Percentiles rank a stretch among this genome's conserved stretches.
These are phyloP conservation scores for Coniochaeta sp. DNA, from an alignment of 2,329 filamentous ascomycete genomes.

Conservation along the genomic window DNA sequence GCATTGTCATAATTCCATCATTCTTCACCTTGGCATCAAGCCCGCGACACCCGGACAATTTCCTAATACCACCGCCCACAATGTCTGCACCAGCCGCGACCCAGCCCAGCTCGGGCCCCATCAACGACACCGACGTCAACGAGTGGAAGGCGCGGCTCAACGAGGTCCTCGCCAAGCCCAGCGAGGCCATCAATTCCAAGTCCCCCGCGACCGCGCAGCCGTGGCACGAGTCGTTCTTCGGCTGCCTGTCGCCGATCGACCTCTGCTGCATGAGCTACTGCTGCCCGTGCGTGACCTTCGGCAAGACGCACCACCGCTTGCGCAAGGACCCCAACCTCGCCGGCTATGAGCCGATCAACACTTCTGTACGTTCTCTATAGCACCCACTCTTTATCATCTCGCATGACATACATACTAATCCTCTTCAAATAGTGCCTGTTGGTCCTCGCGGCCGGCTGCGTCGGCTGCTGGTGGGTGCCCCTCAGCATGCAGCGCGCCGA, in stretches of 20 bases:
- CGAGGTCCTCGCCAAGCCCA: conserved; percentile 31
- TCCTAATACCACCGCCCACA: background rate
- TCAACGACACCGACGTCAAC: conserved; percentile 34
- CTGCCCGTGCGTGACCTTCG: conserved; percentile 39
- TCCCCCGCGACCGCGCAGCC: conserved; percentile 28
- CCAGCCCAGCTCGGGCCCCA: conserved; percentile 20
- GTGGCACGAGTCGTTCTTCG: conserved; percentile 34
- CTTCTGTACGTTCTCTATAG: conserved; percentile 27
- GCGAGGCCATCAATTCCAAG: conserved; percentile 33
- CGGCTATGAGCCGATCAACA: conserved; percentile 39
- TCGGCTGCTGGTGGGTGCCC: conserved; percentile 22
- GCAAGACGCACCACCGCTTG: conserved; percentile 39
- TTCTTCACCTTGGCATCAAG: background rate
- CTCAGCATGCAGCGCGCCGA: conserved; percentile 36
- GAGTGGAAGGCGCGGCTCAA: conserved; percentile 37
- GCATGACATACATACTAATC: background rate
- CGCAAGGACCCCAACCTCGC: conserved; percentile 29
- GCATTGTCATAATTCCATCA: background rate
- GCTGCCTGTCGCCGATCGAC: conserved; percentile 35
- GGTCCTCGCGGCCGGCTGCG: conserved; percentile 30
- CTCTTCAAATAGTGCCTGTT: conserved; percentile 29
- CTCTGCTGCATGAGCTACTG: conserved; percentile 37
- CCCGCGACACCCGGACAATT: background rate
- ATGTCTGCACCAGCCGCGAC: background rate
- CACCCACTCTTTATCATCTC: background rate